Conservation (phyloP, 805 yeast species). For the Tetrapisispora taiwanensis region DNA sequence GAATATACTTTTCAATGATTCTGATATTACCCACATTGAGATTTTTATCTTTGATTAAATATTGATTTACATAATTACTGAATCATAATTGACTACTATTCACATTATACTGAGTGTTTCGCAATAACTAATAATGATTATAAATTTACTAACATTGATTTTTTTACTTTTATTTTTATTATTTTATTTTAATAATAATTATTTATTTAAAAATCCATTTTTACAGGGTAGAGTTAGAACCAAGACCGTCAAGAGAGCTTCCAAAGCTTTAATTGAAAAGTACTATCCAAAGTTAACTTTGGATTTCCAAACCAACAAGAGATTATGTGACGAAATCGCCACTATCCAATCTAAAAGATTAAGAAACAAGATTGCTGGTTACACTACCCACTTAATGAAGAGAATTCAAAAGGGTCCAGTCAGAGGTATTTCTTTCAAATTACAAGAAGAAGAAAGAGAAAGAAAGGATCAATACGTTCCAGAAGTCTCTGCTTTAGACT, state of each 20-base stretch:
- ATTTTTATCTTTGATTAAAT: too few relatives aligned
- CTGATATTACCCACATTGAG: too few relatives aligned
- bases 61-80: too few relatives aligned
- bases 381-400: slow-evolving; percentile 99
- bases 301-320: slow-evolving; percentile 99
- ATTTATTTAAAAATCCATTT: neutral
- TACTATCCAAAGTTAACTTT: slow-evolving; percentile 99
- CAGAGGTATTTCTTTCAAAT: slow-evolving; percentile 99
- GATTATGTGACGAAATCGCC: slow-evolving; percentile 97
- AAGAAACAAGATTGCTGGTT: slow-evolving; percentile 99
- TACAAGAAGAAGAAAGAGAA: slow-evolving; percentile 99
- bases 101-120: neutral
- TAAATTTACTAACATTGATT: slow-evolving; percentile 1
- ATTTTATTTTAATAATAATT: neutral
- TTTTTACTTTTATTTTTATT: neutral
- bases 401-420: slow-evolving; percentile 99
- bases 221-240: slow-evolving; percentile 99
- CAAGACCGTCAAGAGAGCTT: slow-evolving; percentile 99
- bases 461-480: slow-evolving; percentile 99
- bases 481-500: slow-evolving; percentile 98
- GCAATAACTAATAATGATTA: too few relatives aligned
- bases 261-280: slow-evolving; percentile 98
- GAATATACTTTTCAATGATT: too few relatives aligned
- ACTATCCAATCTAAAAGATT: slow-evolving; percentile 98
- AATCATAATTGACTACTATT: too few relatives aligned